A percentile compares a stretch with the other conserved stretches of the same genome.
Conservation (phyloP, 2,329 filamentous ascomycete genomes). For the Nannizziopsis arthrosporioides region DNA sequence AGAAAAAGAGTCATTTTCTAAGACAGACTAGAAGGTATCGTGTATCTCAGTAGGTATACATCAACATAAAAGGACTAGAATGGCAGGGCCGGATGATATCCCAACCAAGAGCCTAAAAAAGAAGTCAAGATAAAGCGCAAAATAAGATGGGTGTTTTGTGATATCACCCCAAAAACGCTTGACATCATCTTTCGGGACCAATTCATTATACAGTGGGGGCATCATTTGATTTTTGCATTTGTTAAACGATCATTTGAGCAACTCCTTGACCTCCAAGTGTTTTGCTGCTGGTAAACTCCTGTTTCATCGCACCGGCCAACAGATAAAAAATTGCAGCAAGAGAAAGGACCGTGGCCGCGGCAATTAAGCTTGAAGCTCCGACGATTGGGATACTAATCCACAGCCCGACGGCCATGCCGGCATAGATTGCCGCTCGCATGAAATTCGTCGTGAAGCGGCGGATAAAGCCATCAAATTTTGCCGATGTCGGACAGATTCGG, state of each 20-base stretch:
- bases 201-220: background rate
- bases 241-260: slow-evolving; percentile 90
- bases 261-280: slow-evolving; percentile 87
- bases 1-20: background rate
- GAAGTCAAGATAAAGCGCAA: slow-evolving; percentile 12
- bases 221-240: background rate
- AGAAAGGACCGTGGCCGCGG: slow-evolving; percentile 68
- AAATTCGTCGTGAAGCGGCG: slow-evolving; percentile 92
- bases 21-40: background rate
- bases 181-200: background rate
- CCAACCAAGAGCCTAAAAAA: slow-evolving; percentile 18
- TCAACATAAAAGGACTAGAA: background rate
- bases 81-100: background rate
- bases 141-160: background rate
- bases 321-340: slow-evolving; percentile 68
- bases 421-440: slow-evolving; percentile 84
- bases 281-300: slow-evolving; percentile 58
- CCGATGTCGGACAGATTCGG: slow-evolving; percentile 91
- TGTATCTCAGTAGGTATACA: slow-evolving; percentile 6
- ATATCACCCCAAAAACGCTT: background rate
- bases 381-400: slow-evolving; percentile 61
- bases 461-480: slow-evolving; percentile 77
- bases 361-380: slow-evolving; percentile 62
- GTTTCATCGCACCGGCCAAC: slow-evolving; percentile 34
- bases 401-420: slow-evolving; percentile 66